Evolutionary conservation across 2,329 filamentous ascomycete species (phyloP).

Genomic region (Xylaria sp.): DNA sequence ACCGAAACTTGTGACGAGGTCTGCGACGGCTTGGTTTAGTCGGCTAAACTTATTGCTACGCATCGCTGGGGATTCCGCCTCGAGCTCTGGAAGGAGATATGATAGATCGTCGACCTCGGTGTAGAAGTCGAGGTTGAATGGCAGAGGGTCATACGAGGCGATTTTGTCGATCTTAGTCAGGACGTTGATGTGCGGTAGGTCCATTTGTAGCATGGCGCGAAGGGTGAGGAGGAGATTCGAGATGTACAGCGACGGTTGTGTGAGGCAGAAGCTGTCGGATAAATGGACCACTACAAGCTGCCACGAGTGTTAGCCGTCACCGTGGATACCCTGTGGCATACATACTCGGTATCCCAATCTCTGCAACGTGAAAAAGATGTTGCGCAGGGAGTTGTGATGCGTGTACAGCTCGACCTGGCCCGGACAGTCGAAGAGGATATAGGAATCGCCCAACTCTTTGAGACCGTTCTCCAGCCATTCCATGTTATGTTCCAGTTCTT

Average conservation of each 20-base stretch:
- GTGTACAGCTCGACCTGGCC: conserved; percentile 98
- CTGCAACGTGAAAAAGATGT: conserved; percentile 90
- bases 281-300: conserved; percentile 94
- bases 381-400: conserved; percentile 89
- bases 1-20: conserved; percentile 88
- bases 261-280: conserved; percentile 92
- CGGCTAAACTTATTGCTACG: conserved; percentile 80
- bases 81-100: conserved; percentile 82
- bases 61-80: conserved; percentile 77
- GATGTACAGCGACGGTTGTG: conserved; percentile 92
- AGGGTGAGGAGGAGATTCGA: conserved; percentile 93
- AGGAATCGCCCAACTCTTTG: conserved; percentile 85
- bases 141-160: conserved; percentile 81
- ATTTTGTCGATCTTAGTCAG: conserved; percentile 98
- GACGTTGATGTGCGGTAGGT: conserved; percentile 94
- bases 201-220: conserved; percentile 97
- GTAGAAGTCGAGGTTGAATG: conserved; percentile 97
- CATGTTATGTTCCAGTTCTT: conserved; percentile 93
- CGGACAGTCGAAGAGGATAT: conserved; percentile 94
- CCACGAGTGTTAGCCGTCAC: conserved; percentile 43
- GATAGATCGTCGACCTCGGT: conserved; percentile 95
- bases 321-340: conserved; percentile 25
- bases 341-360: conserved; percentile 91
- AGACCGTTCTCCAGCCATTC: conserved; percentile 89
- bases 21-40: conserved; percentile 86